A percentile compares a stretch with the other conserved stretches of the same genome.
Conservation (phyloP, 129 eudicot genomes). For the Artemisia argyi region DNA sequence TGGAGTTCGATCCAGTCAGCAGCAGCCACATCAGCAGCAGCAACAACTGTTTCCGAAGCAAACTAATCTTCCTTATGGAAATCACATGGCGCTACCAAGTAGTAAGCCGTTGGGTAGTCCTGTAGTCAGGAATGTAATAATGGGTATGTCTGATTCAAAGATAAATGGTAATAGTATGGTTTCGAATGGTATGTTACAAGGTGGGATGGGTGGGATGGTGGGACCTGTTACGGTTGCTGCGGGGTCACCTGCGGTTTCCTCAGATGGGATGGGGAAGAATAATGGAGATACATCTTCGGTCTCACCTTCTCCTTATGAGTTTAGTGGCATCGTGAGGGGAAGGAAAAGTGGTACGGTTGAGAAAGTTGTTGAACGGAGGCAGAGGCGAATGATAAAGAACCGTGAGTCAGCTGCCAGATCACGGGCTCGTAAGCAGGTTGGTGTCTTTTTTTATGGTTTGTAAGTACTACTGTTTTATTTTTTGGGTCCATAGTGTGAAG, state of each 20-base stretch:
- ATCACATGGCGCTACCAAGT: conserved; percentile 55
- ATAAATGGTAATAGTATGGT: conserved; percentile 42
- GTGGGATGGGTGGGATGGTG: conserved; percentile 53
- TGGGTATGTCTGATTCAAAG: conserved; percentile 45
- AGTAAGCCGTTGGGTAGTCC: conserved; percentile 54
- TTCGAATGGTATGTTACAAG: conserved; percentile 41
- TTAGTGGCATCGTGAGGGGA: conserved; percentile 72
- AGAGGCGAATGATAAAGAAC: conserved; percentile 93
- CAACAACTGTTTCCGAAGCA: conserved; percentile 74
- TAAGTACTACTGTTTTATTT: no score
- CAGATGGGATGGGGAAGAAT: conserved; percentile 81
- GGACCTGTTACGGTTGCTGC: conserved; percentile 57
- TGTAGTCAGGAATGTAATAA: conserved; percentile 59
- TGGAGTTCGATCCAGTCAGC: conserved; percentile 55
- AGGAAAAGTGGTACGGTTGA: conserved; percentile 63
- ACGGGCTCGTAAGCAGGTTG: conserved; percentile 94
- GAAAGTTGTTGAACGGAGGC: conserved; percentile 90
- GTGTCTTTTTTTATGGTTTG: background rate
- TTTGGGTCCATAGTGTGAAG: no score
- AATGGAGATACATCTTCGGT: conserved; percentile 85
- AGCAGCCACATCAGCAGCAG: conserved; percentile 46
- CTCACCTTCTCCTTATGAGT: conserved; percentile 86
- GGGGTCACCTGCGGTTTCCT: conserved; percentile 78
- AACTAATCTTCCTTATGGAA: conserved; percentile 49
- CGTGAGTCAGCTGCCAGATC: conserved; percentile 98